Evolutionary conservation across 768 basidiomycete genomes (phyloP), one percentile per base, ranked within the genome.

Genomic region (Leccinum fibrillosum): DNA sequence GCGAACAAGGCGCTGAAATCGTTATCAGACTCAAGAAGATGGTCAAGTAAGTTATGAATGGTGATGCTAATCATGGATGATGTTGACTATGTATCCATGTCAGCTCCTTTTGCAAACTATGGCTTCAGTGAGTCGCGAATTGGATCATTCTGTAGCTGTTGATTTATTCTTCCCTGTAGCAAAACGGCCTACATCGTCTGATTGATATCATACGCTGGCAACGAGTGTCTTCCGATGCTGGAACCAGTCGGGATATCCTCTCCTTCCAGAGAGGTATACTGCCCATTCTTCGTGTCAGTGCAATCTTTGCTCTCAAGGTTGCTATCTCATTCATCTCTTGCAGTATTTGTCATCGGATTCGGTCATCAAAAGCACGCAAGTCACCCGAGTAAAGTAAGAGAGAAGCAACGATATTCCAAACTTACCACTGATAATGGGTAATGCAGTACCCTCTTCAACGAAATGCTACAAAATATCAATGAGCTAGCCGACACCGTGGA

Each of bases 221-320:
- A 0, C 60, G 66, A 2, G 77, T 87, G 28, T 76, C 77, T 11
- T 64, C 67, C 3, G 56, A 59, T 9, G 76, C 78, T 2, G 80
- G 75, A 35, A 72, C 71, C n/a, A 64, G 57, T 50, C 59, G 61
- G 0, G 62, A 69, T 0, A 60, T 66, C 0, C 73, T 88, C 8
- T 86, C 86, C 2, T 89, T 88, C 57, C 84, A 88, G 59, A 70
- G 78, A 26, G 85, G 81, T 0, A 77, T 80, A 59, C 62, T 87
- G 6, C 82, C 81, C 0, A 60, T 88, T 17, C 68, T 88, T n/a
- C 71, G 78, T 34, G 86, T 85, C 58, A 44, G 70, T 58, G 8
- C 5, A 17, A 15, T 7, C 10, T 17, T 30, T 26, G 6, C 42
- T 28, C 19, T 35, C 1, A 17, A 9, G 4, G 4, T 30, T 5